Evolutionary conservation across 2,329 filamentous ascomycete species (phyloP).

Genomic region (Colletotrichum costaricense): DNA sequence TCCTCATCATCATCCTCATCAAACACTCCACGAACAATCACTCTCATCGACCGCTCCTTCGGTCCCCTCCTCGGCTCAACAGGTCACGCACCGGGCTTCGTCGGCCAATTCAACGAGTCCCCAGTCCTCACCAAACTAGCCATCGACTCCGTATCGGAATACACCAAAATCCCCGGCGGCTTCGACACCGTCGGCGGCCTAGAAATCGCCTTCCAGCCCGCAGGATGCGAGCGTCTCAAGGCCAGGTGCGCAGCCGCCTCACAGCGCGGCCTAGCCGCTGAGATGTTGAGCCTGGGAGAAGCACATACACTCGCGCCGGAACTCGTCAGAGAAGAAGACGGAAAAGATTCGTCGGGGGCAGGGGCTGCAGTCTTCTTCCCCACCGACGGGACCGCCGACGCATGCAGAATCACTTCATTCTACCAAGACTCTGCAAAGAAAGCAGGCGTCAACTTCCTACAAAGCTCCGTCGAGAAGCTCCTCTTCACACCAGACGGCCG

Average conservation of each 20-base stretch:
- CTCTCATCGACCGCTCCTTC: conserved; percentile 18
- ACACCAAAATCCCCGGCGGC: conserved; percentile 13
- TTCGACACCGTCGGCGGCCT: conserved; percentile 18
- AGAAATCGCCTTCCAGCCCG: conserved; percentile 2
- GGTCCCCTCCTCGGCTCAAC: conserved; percentile 16
- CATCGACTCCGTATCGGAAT: conserved; percentile 10
- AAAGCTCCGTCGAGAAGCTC: background rate
- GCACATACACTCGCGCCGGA: conserved; percentile 13
- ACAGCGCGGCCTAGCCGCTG: background rate
- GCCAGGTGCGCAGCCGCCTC: background rate
- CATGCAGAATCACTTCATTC: conserved; percentile 11
- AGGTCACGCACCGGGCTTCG: conserved; percentile 22
- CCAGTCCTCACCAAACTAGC: conserved; percentile 20
- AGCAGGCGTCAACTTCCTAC: background rate
- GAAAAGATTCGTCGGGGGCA: background rate
- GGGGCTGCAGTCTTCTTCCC: conserved; percentile 13
- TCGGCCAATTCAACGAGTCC: conserved; percentile 27
- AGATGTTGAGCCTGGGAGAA: conserved; percentile 1
- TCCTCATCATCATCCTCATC: conserved; percentile 20
- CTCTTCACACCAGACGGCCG: background rate
- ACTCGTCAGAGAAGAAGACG: background rate
- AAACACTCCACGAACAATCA: background rate
- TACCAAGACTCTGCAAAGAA: conserved; percentile 12
- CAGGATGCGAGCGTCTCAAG: background rate
- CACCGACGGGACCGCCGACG: conserved; percentile 16